Percentiles rank a stretch among this genome's conserved stretches.
phyloP scores from a whole-genome alignment of 2,329 filamentous ascomycete genomes.

The Paracamarosporium sp. region DNA sequence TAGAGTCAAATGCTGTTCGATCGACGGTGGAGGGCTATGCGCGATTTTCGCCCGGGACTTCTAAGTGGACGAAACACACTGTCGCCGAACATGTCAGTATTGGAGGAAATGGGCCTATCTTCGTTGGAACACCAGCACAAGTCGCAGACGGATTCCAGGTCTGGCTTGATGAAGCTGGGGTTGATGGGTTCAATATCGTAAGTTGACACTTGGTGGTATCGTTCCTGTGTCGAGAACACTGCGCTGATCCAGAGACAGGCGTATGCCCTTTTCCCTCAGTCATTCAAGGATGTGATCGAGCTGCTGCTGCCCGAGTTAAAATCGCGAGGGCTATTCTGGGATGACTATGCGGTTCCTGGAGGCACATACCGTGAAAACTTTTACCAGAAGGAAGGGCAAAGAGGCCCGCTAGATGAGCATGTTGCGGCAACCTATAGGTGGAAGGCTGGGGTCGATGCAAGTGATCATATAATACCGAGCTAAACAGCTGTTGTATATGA shows the following conservation, averaged over 20 bases:
- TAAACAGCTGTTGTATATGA: constrained; percentile 1
- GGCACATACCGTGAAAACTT: constrained; percentile 69
- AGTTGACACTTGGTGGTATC: constrained; percentile 31
- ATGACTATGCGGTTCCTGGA: constrained; percentile 60
- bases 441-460: constrained; percentile 41
- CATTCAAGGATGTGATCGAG: constrained; percentile 72
- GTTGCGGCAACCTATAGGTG: constrained; percentile 57
- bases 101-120: constrained; percentile 69
- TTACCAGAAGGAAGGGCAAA: constrained; percentile 59
- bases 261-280: constrained; percentile 71
- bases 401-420: constrained; percentile 60
- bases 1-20: constrained; percentile 67
- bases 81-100: constrained; percentile 72
- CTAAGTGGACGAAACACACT: constrained; percentile 76
- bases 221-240: not conserved
- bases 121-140: constrained; percentile 69
- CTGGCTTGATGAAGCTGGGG: constrained; percentile 72
- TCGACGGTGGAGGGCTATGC: constrained; percentile 64
- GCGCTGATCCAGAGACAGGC: constrained; percentile 43
- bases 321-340: constrained; percentile 64
- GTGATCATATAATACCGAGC: constrained; percentile 35
- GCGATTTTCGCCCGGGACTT: constrained; percentile 63
- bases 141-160: constrained; percentile 72
- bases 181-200: constrained; percentile 79
- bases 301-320: constrained; percentile 69